phyloP scores from a whole-genome alignment of 352 stramenopile genomes.

The Phytophthora pluvialis region DNA sequence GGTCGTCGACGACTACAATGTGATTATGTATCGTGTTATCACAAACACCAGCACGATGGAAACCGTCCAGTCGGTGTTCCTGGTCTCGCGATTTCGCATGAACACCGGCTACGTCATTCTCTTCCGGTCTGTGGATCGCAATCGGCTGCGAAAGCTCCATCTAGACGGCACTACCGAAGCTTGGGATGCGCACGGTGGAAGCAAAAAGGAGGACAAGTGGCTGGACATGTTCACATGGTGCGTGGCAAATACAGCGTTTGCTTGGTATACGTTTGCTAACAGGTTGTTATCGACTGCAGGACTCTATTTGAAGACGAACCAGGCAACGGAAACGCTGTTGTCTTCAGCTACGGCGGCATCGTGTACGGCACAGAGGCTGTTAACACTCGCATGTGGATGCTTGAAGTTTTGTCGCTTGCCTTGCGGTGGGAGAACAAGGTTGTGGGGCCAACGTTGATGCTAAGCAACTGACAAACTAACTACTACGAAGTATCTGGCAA shows the following conservation, averaged over 20 bases:
- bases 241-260: constrained; percentile 8
- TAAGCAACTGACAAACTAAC: constrained; percentile 11
- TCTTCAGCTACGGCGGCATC: constrained; percentile 59
- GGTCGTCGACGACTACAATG: constrained; percentile 65
- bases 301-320: constrained; percentile 49
- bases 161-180: constrained; percentile 4
- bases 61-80: constrained; percentile 54
- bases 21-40: constrained; percentile 63
- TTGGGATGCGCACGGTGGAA: constrained; percentile 8
- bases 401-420: constrained; percentile 65
- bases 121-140: constrained; percentile 49
- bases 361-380: constrained; percentile 45
- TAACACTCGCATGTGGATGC: constrained; percentile 61
- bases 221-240: constrained; percentile 70
- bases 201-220: constrained; percentile 39
- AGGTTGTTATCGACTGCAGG: constrained; percentile 28
- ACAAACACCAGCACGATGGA: constrained; percentile 24
- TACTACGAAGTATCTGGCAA: background rate
- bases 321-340: constrained; percentile 35
- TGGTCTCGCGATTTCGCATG: constrained; percentile 50
- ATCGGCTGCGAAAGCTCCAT: constrained; percentile 17
- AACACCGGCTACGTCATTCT: constrained; percentile 48
- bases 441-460: constrained; percentile 36
- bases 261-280: constrained; percentile 1
- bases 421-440: constrained; percentile 57